Conservation (phyloP, 2,329 filamentous ascomycete genomes). For the Tolypocladium album region DNA sequence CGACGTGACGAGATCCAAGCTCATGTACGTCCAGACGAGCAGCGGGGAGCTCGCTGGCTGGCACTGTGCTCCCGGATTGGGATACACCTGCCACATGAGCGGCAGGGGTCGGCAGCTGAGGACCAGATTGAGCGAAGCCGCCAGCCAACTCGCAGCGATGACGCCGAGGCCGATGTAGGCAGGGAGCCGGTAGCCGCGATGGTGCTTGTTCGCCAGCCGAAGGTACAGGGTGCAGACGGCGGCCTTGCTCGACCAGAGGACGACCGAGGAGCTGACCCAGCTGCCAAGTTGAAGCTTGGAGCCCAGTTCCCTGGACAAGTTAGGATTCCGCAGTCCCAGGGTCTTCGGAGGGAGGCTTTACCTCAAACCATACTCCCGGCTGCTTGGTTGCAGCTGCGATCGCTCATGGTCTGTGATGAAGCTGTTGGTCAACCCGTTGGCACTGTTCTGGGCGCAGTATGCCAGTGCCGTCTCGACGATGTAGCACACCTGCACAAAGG, state of each 20-base stretch:
- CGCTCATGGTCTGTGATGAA: not conserved
- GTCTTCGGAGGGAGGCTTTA: not conserved
- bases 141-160: constrained; percentile 1
- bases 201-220: not conserved
- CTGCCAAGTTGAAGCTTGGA: constrained; percentile 5
- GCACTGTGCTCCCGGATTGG: constrained; percentile 1
- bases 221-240: constrained; percentile 3
- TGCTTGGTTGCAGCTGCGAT: not conserved
- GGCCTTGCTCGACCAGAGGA: constrained; percentile 5
- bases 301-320: constrained; percentile 2
- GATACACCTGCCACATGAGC: constrained; percentile 3
- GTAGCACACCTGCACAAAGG: not conserved
- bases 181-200: not conserved
- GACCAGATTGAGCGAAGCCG: not conserved
- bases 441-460: not conserved
- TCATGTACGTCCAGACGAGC: constrained; percentile 4
- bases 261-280: constrained; percentile 4
- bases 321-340: not conserved
- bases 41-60: constrained; percentile 3
- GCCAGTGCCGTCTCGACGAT: constrained; percentile 2
- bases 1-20: constrained; percentile 1
- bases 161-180: constrained; percentile 1
- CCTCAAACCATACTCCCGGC: not conserved
- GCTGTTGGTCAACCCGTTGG: constrained; percentile 2
- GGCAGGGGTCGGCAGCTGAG: constrained; percentile 4